Conservation (phyloP, 2,329 filamentous ascomycete genomes). For the Sclerotinia glacialis region DNA sequence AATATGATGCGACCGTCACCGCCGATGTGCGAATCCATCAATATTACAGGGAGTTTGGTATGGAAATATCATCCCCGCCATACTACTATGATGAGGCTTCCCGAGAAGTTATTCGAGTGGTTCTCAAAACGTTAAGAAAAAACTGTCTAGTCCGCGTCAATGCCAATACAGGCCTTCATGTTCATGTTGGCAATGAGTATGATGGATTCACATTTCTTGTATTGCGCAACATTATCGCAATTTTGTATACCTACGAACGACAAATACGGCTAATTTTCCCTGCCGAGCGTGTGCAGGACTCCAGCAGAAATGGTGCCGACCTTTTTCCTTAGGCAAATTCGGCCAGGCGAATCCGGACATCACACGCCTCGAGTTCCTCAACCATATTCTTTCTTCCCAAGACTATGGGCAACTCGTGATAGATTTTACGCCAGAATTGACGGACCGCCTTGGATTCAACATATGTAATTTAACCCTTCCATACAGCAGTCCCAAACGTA, state of each 20-base stretch:
- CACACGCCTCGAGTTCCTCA: background rate
- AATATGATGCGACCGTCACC: background rate
- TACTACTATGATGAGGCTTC: slow-evolving; percentile 10
- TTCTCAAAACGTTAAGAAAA: slow-evolving; percentile 19
- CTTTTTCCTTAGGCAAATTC: background rate
- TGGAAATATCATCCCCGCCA: slow-evolving; percentile 14
- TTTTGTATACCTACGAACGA: slow-evolving; percentile 36
- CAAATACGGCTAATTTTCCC: slow-evolving; percentile 24
- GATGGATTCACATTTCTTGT: slow-evolving; percentile 30
- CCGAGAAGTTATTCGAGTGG: slow-evolving; percentile 13
- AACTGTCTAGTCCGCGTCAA: slow-evolving; percentile 33
- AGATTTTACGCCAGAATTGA: background rate
- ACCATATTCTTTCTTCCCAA: background rate
- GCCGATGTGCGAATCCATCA: background rate
- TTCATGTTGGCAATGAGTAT: slow-evolving; percentile 38
- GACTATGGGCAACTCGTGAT: background rate
- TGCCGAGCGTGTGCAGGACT: background rate
- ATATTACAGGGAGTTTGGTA: background rate
- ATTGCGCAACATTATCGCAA: slow-evolving; percentile 36
- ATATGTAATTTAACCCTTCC: background rate
- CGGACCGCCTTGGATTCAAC: background rate
- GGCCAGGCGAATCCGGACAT: too few relatives aligned
- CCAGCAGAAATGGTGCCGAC: background rate
- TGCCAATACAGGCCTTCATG: slow-evolving; percentile 34
- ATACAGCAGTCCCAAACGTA: background rate